phyloP scores from a whole-genome alignment of 805 yeast genomes.

The Schizosaccharomyces pombe region DNA sequence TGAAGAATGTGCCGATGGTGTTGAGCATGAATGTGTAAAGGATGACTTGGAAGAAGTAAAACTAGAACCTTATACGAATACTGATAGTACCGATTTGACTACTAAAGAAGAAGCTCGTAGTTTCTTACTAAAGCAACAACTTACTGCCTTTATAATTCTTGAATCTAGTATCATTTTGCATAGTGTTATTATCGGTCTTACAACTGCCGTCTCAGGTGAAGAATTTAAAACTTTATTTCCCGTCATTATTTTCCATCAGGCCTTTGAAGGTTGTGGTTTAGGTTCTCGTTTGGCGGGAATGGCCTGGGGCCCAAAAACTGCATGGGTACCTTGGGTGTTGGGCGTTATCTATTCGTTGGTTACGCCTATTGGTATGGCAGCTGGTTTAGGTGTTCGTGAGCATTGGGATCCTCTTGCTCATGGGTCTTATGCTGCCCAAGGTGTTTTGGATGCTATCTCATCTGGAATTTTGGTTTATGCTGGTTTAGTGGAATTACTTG shows the following conservation, averaged over 20 bases:
- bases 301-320: constrained; percentile 25
- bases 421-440: constrained; percentile 8
- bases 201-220: constrained; percentile 56
- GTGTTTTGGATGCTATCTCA: constrained; percentile 43
- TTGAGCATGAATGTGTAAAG: constrained; percentile 6
- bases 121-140: constrained; percentile 12
- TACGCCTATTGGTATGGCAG: constrained; percentile 46
- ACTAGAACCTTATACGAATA: not conserved
- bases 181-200: constrained; percentile 56
- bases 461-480: constrained; percentile 51
- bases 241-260: constrained; percentile 29
- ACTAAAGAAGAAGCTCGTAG: constrained; percentile 12
- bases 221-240: constrained; percentile 47
- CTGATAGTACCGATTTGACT: constrained; percentile 6
- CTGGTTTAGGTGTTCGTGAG: constrained; percentile 44
- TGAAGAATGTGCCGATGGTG: constrained; percentile 9
- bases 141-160: constrained; percentile 29
- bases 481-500: constrained; percentile 49
- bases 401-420: constrained; percentile 19
- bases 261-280: constrained; percentile 56
- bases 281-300: constrained; percentile 44
- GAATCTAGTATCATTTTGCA: constrained; percentile 68
- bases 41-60: not conserved
- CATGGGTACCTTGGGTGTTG: constrained; percentile 28
- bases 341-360: constrained; percentile 29